These are phyloP conservation scores for Flaveria trinervia DNA, from an alignment of 129 eudicot genomes.

Conservation along the genomic window DNA sequence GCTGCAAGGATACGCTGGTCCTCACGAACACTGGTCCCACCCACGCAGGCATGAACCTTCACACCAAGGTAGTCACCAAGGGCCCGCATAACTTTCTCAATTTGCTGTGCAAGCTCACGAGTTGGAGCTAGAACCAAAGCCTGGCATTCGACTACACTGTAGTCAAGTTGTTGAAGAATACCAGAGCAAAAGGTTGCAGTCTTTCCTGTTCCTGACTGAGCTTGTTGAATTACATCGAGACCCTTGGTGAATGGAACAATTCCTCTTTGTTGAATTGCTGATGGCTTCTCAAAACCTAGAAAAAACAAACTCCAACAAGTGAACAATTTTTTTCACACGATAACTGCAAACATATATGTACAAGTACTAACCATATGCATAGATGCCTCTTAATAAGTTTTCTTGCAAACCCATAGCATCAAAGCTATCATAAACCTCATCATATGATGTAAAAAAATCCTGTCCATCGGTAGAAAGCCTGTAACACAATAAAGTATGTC, in stretches of 20 bases:
- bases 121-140: constrained; percentile 62
- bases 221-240: constrained; percentile 60
- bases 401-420: constrained; percentile 64
- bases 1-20: constrained; percentile 53
- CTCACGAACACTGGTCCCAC: constrained; percentile 65
- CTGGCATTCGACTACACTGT: constrained; percentile 49
- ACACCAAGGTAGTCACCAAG: constrained; percentile 66
- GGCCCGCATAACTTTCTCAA: constrained; percentile 62
- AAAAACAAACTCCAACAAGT: background rate
- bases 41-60: constrained; percentile 69
- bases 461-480: constrained; percentile 55
- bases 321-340: background rate
- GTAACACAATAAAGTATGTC: background rate
- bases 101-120: constrained; percentile 64
- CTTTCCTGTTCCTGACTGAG: constrained; percentile 62
- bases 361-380: constrained; percentile 49
- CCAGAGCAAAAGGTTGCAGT: constrained; percentile 66
- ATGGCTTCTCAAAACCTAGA: constrained; percentile 60
- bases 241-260: constrained; percentile 61
- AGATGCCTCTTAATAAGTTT: constrained; percentile 63
- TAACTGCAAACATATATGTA: background rate
- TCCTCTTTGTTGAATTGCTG: constrained; percentile 64
- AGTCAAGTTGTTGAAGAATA: constrained; percentile 59
- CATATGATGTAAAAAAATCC: constrained; percentile 62
- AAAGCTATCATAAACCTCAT: constrained; percentile 61